These are phyloP conservation scores for Asterophora parasitica DNA, from an alignment of 768 basidiomycete genomes.

Conservation along the genomic window DNA sequence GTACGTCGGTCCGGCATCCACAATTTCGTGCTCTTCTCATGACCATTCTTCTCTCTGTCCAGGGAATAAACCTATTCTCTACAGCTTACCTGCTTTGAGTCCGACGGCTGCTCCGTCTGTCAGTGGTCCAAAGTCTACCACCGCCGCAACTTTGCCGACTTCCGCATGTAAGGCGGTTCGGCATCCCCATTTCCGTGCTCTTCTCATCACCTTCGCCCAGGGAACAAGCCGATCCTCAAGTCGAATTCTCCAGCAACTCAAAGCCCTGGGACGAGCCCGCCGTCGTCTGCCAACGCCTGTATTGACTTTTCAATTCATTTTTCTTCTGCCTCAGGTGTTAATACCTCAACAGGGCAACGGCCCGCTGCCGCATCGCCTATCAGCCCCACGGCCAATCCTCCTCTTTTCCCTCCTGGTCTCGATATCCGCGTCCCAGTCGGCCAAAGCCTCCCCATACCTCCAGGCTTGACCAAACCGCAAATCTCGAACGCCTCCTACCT, in stretches of 20 bases:
- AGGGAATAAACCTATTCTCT: conserved; percentile 22
- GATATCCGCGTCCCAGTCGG: conserved; percentile 1
- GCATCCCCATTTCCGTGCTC: neutral
- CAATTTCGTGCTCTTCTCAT: neutral
- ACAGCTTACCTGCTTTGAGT: too few relatives aligned
- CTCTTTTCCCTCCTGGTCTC: conserved; percentile 15
- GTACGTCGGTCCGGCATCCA: neutral
- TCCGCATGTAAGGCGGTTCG: conserved; percentile 5
- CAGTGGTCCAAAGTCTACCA: too few relatives aligned
- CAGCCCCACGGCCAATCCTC: neutral
- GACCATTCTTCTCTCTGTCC: neutral
- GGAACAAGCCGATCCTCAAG: conserved; percentile 19
- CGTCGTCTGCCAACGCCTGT: conserved; percentile 11
- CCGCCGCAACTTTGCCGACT: neutral
- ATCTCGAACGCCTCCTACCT: conserved; percentile 10
- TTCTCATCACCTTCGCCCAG: conserved; percentile 7
- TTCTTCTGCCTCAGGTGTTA: neutral
- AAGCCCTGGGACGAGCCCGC: conserved; percentile 1
- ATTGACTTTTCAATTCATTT: neutral
- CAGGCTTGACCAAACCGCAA: conserved; percentile 11
- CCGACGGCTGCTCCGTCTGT: too few relatives aligned
- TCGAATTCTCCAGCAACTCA: neutral
- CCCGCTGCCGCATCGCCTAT: neutral
- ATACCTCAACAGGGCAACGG: conserved; percentile 1
- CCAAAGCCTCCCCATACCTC: conserved; percentile 10